Percentiles rank a stretch among this genome's conserved stretches.
These are phyloP conservation scores for Neonectria hederae DNA, from an alignment of 2,329 filamentous ascomycete species.

Conservation along the genomic window DNA sequence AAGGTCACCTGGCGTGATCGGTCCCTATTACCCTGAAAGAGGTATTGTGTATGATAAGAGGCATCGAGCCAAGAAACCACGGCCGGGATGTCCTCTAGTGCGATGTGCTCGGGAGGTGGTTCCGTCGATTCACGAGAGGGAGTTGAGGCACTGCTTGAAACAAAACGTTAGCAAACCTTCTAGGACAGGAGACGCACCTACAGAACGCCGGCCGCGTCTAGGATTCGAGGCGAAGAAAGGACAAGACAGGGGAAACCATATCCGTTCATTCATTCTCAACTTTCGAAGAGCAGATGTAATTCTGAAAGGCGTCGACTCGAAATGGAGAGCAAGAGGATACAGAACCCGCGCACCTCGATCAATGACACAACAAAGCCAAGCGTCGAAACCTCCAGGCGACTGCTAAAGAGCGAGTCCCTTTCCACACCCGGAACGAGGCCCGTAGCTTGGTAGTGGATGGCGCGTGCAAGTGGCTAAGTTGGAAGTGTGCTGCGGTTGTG, in stretches of 20 bases:
- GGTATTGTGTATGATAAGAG: not conserved
- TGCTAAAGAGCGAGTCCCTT: slow-evolving; percentile 3
- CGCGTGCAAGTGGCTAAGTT: not conserved
- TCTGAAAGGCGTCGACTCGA: not conserved
- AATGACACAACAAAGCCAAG: not conserved
- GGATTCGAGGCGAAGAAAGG: not conserved
- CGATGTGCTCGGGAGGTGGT: not conserved
- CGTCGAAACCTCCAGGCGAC: not conserved
- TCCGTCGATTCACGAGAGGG: not conserved
- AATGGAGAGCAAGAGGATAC: not conserved
- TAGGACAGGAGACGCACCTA: not conserved
- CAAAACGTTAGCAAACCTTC: not conserved
- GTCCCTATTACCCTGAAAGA: not conserved
- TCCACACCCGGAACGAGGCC: not conserved
- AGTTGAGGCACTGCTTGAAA: not conserved
- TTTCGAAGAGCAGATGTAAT: not conserved
- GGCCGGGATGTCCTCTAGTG: not conserved
- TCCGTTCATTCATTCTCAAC: not conserved
- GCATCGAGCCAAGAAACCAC: slow-evolving; percentile 1
- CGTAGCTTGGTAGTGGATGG: slow-evolving; percentile 2
- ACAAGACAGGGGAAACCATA: not conserved
- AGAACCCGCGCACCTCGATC: not conserved
- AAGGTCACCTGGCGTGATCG: not conserved
- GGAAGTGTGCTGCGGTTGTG: not conserved
- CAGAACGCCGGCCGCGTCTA: not conserved